A percentile compares a stretch with the other conserved stretches of the same genome.
Evolutionary conservation across 257 asterid species (phyloP).

Genomic region (Nicotiana noctiflora): DNA sequence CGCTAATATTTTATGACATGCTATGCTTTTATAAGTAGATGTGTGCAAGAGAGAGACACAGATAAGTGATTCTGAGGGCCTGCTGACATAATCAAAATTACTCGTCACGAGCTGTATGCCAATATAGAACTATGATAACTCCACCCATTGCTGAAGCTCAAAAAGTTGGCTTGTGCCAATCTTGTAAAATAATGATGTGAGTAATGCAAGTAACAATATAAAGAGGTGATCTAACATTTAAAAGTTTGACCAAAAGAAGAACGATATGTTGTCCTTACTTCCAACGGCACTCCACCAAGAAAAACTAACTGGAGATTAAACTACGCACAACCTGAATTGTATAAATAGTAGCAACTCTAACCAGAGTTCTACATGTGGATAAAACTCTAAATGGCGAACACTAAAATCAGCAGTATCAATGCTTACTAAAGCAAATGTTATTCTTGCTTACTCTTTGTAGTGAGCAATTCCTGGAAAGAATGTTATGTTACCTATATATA

Average conservation of each 20-base stretch:
- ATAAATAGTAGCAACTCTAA: not conserved
- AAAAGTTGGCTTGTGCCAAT: not conserved
- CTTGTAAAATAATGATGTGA: not conserved
- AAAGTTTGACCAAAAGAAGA: not conserved
- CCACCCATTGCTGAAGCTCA: not conserved
- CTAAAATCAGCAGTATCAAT: not conserved
- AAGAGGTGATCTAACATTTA: not conserved
- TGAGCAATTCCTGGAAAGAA: not conserved
- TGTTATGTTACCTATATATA: not conserved
- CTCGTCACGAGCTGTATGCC: not conserved
- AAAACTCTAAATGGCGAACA: not conserved
- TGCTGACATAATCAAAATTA: not conserved
- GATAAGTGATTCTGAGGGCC: not conserved
- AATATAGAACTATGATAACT: not conserved
- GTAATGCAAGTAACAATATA: conserved; percentile 1
- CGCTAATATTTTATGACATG: not conserved
- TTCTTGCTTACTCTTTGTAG: not conserved
- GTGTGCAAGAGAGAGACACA: not conserved
- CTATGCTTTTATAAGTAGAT: not conserved
- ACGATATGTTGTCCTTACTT: not conserved
- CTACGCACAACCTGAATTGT: not conserved
- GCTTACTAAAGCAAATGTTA: not conserved
- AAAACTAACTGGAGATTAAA: not conserved
- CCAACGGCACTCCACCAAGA: not conserved
- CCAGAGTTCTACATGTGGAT: not conserved